A percentile compares a stretch with the other conserved stretches of the same genome.
Evolutionary conservation across 2,329 filamentous ascomycete species (phyloP).

Genomic region (Fonsecaea nubica): DNA sequence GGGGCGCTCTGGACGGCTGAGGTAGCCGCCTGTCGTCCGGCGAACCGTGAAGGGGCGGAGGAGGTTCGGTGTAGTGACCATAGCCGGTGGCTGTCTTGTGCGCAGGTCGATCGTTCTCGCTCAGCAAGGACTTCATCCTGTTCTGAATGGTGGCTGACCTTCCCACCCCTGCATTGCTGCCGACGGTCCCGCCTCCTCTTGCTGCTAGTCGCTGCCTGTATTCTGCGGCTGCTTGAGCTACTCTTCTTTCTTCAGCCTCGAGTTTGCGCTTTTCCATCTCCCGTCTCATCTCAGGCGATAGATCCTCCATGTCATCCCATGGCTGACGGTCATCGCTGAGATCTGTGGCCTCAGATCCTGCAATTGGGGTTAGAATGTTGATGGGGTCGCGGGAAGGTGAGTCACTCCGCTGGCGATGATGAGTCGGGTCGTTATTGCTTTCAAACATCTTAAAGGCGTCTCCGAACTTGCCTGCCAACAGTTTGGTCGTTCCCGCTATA

Average conservation of each 20-base stretch:
- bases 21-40: constrained; percentile 48
- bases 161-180: constrained; percentile 57
- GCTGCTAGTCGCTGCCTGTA: constrained; percentile 78
- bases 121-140: constrained; percentile 82
- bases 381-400: constrained; percentile 52
- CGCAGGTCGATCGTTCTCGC: constrained; percentile 72
- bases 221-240: constrained; percentile 86
- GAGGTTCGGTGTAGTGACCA: constrained; percentile 76
- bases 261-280: constrained; percentile 84
- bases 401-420: constrained; percentile 49
- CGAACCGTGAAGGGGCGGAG: constrained; percentile 41
- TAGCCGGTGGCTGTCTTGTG: constrained; percentile 84
- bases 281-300: constrained; percentile 86
- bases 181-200: constrained; percentile 54
- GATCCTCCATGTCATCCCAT: constrained; percentile 70
- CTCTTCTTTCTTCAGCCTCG: constrained; percentile 85
- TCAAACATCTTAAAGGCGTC: constrained; percentile 95
- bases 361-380: constrained; percentile 70
- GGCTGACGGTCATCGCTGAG: constrained; percentile 70
- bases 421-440: constrained; percentile 45
- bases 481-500: constrained; percentile 75
- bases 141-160: constrained; percentile 87
- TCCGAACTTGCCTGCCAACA: constrained; percentile 86
- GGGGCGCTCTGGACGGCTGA: constrained; percentile 34
- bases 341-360: constrained; percentile 76